Percentiles rank a stretch among this genome's conserved stretches.
These are phyloP conservation scores for Acacia pycnantha DNA, from an alignment of 331 rosid genomes.

Conservation along the genomic window DNA sequence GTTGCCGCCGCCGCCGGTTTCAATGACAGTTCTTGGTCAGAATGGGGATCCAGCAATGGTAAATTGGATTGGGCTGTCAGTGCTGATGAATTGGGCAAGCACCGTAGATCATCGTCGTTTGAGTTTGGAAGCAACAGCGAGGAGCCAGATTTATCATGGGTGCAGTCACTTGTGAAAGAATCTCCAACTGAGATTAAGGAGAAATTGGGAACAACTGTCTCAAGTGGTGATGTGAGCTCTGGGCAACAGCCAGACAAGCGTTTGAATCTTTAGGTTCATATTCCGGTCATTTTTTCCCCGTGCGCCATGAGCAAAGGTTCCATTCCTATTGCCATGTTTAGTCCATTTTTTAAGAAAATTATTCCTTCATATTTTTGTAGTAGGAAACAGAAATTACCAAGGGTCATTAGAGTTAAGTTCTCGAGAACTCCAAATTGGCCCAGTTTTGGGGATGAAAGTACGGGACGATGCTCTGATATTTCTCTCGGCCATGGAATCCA, in stretches of 20 bases:
- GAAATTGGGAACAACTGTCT: conserved; percentile 37
- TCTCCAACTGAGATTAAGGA: conserved; percentile 84
- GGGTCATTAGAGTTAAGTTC: conserved; percentile 41
- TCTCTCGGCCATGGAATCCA: conserved; percentile 45
- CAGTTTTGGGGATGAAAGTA: conserved; percentile 58
- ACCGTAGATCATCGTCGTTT: conserved; percentile 76
- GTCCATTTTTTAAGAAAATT: conserved; percentile 22
- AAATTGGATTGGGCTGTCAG: conserved; percentile 78
- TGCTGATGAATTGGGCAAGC: conserved; percentile 71
- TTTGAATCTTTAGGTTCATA: conserved; percentile 49
- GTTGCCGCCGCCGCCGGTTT: conserved; percentile 41
- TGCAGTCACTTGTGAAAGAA: conserved; percentile 92
- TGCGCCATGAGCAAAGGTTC: conserved; percentile 43
- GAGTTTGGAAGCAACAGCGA: conserved; percentile 86
- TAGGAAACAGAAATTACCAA: conserved; percentile 38
- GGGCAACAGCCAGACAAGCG: conserved; percentile 38
- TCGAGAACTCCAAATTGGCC: conserved; percentile 40
- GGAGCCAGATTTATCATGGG: conserved; percentile 97
- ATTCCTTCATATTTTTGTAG: conserved; percentile 33
- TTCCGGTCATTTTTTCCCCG: conserved; percentile 50
- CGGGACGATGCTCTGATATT: conserved; percentile 40
- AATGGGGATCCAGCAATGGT: conserved; percentile 84
- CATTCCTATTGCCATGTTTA: conserved; percentile 39
- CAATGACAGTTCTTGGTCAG: conserved; percentile 67
- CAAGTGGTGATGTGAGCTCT: conserved; percentile 40